phyloP scores from a whole-genome alignment of 768 basidiomycete genomes.

The Mycena epipterygia region DNA sequence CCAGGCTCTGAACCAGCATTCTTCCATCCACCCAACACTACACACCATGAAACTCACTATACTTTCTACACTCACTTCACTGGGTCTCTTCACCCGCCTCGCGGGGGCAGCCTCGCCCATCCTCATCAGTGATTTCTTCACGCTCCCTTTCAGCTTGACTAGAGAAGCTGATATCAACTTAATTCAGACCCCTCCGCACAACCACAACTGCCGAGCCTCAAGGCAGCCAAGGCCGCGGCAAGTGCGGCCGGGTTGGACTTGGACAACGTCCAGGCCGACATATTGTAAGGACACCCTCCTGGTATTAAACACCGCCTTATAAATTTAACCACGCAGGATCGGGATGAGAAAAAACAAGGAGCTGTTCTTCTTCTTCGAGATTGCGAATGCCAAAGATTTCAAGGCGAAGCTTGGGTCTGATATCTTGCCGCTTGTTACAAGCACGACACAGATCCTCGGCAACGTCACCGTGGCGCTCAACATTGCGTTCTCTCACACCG shows the following conservation, averaged over 20 bases:
- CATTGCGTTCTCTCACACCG: constrained; percentile 40
- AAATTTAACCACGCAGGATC: constrained; percentile 20
- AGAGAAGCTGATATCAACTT: not conserved
- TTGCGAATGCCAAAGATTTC: constrained; percentile 35
- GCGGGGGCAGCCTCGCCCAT: not conserved
- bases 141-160: not conserved
- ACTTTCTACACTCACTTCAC: too few species aligned
- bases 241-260: constrained; percentile 31
- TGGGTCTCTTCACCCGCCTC: too few species aligned
- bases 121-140: constrained; percentile 3
- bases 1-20: too few species aligned
- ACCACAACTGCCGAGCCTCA: constrained; percentile 22
- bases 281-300: constrained; percentile 25
- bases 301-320: not conserved
- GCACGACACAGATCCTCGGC: constrained; percentile 29
- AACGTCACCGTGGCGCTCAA: constrained; percentile 30
- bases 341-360: constrained; percentile 42
- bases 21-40: too few species aligned
- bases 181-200: constrained; percentile 16
- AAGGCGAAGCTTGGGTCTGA: constrained; percentile 27
- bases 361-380: constrained; percentile 41
- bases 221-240: constrained; percentile 21
- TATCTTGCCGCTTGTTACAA: constrained; percentile 35
- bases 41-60: too few species aligned
- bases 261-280: constrained; percentile 40